A percentile compares a stretch with the other conserved stretches of the same genome.
phyloP scores from a whole-genome alignment of 176 grass and related monocot genomes.

The Rhynchospora tenuis region DNA sequence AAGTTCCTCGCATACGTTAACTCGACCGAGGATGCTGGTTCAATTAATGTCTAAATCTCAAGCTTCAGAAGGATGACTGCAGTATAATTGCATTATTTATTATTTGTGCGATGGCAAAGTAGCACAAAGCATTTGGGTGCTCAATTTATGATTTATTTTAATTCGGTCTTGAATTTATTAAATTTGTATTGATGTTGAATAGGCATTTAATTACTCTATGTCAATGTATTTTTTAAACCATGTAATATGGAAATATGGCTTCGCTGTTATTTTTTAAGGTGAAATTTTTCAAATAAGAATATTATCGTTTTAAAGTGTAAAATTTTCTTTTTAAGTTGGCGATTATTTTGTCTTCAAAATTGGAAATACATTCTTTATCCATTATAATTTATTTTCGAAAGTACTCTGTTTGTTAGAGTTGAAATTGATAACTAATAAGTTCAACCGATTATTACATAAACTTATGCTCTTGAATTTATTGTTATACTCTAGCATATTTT shows the following conservation, averaged over 20 bases:
- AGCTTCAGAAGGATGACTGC: not conserved
- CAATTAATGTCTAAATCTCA: not conserved
- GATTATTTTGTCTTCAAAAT: not conserved
- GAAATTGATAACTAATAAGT: not conserved
- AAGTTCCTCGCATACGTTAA: slow-evolving; percentile 56
- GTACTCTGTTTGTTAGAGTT: not conserved
- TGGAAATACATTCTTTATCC: not conserved
- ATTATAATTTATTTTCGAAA: not conserved
- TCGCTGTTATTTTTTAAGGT: not conserved
- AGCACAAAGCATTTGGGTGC: not conserved
- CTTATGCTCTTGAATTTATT: not conserved
- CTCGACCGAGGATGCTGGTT: slow-evolving; percentile 7
- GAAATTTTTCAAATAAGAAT: no score
- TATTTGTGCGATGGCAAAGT: not conserved
- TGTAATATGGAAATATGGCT: not conserved
- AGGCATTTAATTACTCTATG: not conserved
- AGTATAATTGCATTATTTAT: not conserved
- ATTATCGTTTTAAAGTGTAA: no score
- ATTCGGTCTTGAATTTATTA: not conserved
- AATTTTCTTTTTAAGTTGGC: no score
- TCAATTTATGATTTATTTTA: not conserved
- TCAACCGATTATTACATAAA: not conserved
- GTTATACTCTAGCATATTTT: not conserved
- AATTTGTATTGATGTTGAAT: slow-evolving; percentile 6
- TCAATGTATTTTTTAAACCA: not conserved